Evolutionary conservation across 805 yeast species (phyloP).

Genomic region (Candida mattraensis): DNA sequence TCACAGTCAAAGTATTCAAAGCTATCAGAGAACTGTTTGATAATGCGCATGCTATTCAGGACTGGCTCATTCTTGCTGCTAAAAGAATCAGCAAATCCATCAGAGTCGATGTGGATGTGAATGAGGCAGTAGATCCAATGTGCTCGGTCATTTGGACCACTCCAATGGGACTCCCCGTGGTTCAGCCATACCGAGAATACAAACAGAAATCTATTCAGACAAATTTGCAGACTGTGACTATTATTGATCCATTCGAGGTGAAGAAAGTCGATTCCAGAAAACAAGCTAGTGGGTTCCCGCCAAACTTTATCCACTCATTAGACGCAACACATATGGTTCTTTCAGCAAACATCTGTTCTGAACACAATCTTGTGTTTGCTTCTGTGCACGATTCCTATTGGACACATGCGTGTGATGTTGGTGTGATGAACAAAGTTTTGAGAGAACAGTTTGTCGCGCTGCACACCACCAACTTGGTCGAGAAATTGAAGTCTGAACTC

Average conservation of each 20-base stretch:
- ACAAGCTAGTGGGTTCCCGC: conserved; percentile 93
- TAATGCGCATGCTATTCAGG: conserved; percentile 94
- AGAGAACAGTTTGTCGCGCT: conserved; percentile 78
- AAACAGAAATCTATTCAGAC: conserved; percentile 71
- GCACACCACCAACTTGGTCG: conserved; percentile 73
- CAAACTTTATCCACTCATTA: conserved; percentile 89
- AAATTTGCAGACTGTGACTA: conserved; percentile 81
- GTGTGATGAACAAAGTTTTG: conserved; percentile 63
- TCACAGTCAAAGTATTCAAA: conserved; percentile 75
- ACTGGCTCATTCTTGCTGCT: conserved; percentile 92
- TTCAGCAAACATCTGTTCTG: conserved; percentile 78
- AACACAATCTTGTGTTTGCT: conserved; percentile 70
- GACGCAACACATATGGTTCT: conserved; percentile 97
- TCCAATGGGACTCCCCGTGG: conserved; percentile 92
- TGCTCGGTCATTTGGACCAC: conserved; percentile 97
- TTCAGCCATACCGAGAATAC: conserved; percentile 86
- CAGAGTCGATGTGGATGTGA: conserved; percentile 60
- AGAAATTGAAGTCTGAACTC: conserved; percentile 72
- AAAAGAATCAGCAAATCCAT: conserved; percentile 75
- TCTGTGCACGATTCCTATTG: conserved; percentile 97
- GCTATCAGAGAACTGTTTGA: conserved; percentile 83
- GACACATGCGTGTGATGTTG: conserved; percentile 92
- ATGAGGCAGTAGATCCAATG: conserved; percentile 61
- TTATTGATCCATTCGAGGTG: conserved; percentile 83
- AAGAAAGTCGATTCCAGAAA: conserved; percentile 84